These are phyloP conservation scores for Lipomyces yamadae DNA, from an alignment of 805 yeast species.

Conservation along the genomic window DNA sequence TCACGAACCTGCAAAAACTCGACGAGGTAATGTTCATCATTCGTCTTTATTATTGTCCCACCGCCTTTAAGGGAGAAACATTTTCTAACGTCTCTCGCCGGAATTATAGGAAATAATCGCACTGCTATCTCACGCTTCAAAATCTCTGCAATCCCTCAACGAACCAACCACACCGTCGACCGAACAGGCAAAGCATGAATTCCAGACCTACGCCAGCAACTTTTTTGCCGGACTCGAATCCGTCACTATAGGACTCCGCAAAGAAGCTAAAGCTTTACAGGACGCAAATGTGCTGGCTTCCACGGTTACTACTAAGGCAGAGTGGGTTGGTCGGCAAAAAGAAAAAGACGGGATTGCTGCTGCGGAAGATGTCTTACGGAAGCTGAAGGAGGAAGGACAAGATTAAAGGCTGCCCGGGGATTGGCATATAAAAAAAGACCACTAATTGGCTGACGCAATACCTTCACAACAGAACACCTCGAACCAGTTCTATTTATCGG, in stretches of 20 bases:
- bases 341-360: slow-evolving; percentile 19
- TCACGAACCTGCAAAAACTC: slow-evolving; percentile 24
- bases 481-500: too few species aligned
- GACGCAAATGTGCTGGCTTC: slow-evolving; percentile 27
- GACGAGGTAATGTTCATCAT: slow-evolving; percentile 24
- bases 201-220: slow-evolving; percentile 10
- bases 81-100: not conserved
- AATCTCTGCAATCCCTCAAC: slow-evolving; percentile 24
- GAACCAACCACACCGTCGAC: slow-evolving; percentile 8
- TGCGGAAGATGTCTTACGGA: slow-evolving; percentile 21
- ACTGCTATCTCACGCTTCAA: slow-evolving; percentile 20
- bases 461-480: too few species aligned
- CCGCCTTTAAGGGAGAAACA: too few species aligned
- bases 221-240: slow-evolving; percentile 22
- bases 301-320: slow-evolving; percentile 32
- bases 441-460: too few species aligned
- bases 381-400: not conserved
- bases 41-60: too few species aligned
- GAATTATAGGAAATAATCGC: slow-evolving; percentile 22
- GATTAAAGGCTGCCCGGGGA: not conserved
- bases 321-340: slow-evolving; percentile 30
- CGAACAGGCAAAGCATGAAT: slow-evolving; percentile 17
- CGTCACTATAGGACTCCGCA: slow-evolving; percentile 25
- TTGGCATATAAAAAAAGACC: too few species aligned
- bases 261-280: slow-evolving; percentile 30